These are phyloP conservation scores for Fusarium robinianum DNA, from an alignment of 2,329 filamentous ascomycete species.

Conservation along the genomic window DNA sequence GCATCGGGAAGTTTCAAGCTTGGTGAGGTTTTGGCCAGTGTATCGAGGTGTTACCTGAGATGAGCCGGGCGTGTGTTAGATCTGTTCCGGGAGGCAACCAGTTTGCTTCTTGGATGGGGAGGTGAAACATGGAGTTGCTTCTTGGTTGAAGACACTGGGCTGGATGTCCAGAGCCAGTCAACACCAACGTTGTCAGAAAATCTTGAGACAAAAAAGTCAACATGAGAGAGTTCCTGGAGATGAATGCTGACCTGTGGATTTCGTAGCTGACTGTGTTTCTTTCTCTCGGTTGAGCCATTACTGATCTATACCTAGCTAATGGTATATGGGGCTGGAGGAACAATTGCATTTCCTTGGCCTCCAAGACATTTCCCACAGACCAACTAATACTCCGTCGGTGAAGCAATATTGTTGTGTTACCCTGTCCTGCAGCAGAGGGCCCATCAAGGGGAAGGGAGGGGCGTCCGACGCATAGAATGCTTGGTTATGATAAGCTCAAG, in stretches of 20 bases:
- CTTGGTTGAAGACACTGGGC: background rate
- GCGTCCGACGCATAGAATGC: conserved; percentile 2
- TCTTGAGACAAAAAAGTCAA: too few species aligned
- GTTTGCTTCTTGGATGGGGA: conserved; percentile 16
- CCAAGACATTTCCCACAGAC: too few species aligned
- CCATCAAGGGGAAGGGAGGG: background rate
- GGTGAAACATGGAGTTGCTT: conserved; percentile 15
- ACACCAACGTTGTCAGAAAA: too few species aligned
- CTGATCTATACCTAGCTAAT: too few species aligned
- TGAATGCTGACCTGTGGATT: too few species aligned
- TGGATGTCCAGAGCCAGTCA: too few species aligned
- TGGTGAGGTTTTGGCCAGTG: conserved; percentile 7
- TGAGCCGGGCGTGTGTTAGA: conserved; percentile 23
- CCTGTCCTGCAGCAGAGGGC: conserved; percentile 2
- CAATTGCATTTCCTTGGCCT: too few species aligned
- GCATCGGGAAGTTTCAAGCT: conserved; percentile 31
- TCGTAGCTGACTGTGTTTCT: too few species aligned
- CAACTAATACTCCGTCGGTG: too few species aligned
- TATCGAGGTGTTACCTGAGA: conserved; percentile 30
- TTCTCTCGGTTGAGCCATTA: too few species aligned
- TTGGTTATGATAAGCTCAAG: conserved; percentile 19
- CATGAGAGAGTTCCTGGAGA: too few species aligned
- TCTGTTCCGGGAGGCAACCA: conserved; percentile 2
- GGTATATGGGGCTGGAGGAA: too few species aligned
- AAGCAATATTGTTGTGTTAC: conserved; percentile 3